Evolutionary conservation across 352 stramenopile species (phyloP).

Genomic region (Pythium grandisporangium): DNA sequence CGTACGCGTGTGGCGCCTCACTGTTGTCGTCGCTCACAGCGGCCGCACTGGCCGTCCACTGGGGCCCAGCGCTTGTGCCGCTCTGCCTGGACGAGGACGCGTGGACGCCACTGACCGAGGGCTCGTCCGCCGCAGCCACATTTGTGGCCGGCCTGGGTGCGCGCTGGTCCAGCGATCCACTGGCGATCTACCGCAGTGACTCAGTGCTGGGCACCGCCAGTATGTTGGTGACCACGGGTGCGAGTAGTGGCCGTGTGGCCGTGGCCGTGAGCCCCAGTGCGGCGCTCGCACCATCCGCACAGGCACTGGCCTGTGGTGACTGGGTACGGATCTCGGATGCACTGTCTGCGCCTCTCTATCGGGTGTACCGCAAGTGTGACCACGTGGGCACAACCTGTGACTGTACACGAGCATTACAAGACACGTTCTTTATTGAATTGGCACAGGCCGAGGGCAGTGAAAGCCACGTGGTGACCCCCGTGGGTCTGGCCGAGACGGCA

Average conservation of each 20-base stretch:
- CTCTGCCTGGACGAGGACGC: slow-evolving; percentile 39
- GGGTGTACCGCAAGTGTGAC: slow-evolving; percentile 64
- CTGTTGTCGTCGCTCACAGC: too few relatives aligned
- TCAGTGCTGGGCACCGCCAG: slow-evolving; percentile 29
- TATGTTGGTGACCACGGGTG: slow-evolving; percentile 19
- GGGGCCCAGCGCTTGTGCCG: slow-evolving; percentile 55
- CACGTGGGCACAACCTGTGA: too few relatives aligned
- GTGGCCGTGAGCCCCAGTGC: too few relatives aligned
- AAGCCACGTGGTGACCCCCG: too few relatives aligned
- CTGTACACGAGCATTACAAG: too few relatives aligned
- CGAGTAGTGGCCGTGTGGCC: slow-evolving; percentile 22
- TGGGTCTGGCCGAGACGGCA: slow-evolving; percentile 57
- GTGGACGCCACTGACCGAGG: slow-evolving; percentile 37
- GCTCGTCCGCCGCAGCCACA: slow-evolving; percentile 10
- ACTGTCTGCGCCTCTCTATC: slow-evolving; percentile 27
- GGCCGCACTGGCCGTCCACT: too few relatives aligned
- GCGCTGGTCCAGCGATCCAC: slow-evolving; percentile 20
- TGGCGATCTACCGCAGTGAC: slow-evolving; percentile 52
- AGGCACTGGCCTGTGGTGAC: slow-evolving; percentile 54
- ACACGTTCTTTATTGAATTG: too few relatives aligned
- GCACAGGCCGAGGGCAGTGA: too few relatives aligned
- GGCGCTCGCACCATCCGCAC: too few relatives aligned
- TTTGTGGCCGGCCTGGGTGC: slow-evolving; percentile 21
- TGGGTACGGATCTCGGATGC: slow-evolving; percentile 53
- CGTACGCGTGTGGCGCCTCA: too few relatives aligned